Percentiles rank a stretch among this genome's conserved stretches.
Evolutionary conservation across 192 early-diverging fungal genomes (phyloP).

Genomic region (Linnemannia zychae): DNA sequence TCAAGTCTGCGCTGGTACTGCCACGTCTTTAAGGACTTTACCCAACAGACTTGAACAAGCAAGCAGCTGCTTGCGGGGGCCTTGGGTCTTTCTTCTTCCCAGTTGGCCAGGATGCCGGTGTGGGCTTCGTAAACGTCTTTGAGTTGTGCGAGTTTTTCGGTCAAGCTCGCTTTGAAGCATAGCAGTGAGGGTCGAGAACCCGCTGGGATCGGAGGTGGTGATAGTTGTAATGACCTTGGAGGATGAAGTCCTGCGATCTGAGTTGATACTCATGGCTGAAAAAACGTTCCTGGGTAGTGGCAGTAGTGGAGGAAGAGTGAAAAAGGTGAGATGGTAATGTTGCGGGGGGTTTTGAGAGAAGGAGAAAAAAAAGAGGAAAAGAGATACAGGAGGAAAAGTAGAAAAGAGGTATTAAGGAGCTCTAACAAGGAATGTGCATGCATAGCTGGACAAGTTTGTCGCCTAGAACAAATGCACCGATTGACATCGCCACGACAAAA

Average conservation of each 20-base stretch:
- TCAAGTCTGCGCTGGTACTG: background rate
- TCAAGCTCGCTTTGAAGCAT: background rate
- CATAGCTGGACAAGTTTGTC: too few relatives aligned
- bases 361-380: background rate
- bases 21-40: background rate
- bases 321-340: background rate
- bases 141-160: background rate
- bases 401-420: too few relatives aligned
- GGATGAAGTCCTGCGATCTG: background rate
- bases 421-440: too few relatives aligned
- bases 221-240: background rate
- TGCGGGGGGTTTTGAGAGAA: background rate
- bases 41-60: background rate
- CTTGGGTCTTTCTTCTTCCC: background rate
- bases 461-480: too few relatives aligned
- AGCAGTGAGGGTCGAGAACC: background rate
- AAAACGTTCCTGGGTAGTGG: background rate
- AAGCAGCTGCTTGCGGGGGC: background rate
- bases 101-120: background rate
- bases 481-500: too few relatives aligned
- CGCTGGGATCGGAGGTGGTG: background rate
- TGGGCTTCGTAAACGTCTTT: background rate
- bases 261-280: background rate
- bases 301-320: background rate
- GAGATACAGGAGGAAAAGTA: too few relatives aligned